Evolutionary conservation across 2,329 filamentous ascomycete genomes (phyloP), one percentile per base, ranked within the genome.

Genomic region (Xylaria multiplex): DNA sequence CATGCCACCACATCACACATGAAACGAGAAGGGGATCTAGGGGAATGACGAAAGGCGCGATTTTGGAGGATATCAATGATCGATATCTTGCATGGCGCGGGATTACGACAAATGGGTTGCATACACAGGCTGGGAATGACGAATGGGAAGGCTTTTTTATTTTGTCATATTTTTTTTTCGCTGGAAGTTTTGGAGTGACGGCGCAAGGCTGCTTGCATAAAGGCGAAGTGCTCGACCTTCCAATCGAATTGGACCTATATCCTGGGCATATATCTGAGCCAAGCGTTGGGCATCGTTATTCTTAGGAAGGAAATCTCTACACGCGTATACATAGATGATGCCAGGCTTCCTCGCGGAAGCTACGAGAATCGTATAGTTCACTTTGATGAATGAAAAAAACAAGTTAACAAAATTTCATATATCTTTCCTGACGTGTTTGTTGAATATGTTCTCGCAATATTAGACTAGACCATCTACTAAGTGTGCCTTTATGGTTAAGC

Each of bases 221-320:
- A 69, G 70, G 69, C 71, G 71, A 75, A 75, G 73, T 72, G 71
- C 70, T 77, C 75, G 71, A 69, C 74, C 72, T 71, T 66, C 59
- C 65, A 58, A 58, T 64, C 58, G 64, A 59, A 66, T 69, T 69
- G 46, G 65, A 65, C 37, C 66, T 62, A 53, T 59, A 56, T 56
- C 54, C 45, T 52, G 35, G 65, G 65, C 55, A 62, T 65, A 62
- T 69, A 64, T 57, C 62, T 62, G 52, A 60, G 52, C 52, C 50
- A 64, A 59, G 62, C 63, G 60, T 59, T 27, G 61, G 52, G 37
- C 22, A 57, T 59, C 19, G 59, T 60, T 59, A 59, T 62, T 52
- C 27, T 53, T 46, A 27, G 30, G 59, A 35, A 56, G 55, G 65
- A 53, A 65, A 54, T 66, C 57, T 66, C 58, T 59, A 54, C 64